Conservation (phyloP, 306 rosid genomes). For the Prunus mume region DNA sequence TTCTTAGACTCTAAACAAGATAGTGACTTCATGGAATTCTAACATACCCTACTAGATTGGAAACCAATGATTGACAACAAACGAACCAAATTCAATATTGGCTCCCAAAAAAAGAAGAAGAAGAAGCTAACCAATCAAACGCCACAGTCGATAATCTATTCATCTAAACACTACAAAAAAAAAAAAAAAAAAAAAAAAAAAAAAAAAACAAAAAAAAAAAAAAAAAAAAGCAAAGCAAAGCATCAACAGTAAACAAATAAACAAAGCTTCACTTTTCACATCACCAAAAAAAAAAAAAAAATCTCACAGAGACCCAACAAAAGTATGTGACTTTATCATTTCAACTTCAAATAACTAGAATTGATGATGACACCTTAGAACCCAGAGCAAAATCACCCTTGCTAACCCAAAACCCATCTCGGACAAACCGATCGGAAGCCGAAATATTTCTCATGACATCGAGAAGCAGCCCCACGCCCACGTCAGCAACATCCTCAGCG, state of each 20-base stretch:
- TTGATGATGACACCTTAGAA: conserved; percentile 28
- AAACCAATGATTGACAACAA: not conserved
- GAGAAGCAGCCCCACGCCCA: conserved; percentile 46
- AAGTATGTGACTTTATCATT: too few species aligned
- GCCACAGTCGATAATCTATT: too few species aligned
- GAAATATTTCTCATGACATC: conserved; percentile 45
- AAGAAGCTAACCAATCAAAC: too few species aligned
- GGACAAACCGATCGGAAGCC: conserved; percentile 25
- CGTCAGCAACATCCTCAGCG: conserved; percentile 51
- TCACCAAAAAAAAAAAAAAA: too few species aligned
- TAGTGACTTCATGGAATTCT: not conserved
- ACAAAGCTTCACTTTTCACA: too few species aligned
- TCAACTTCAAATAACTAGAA: too few species aligned
- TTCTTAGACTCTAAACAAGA: not conserved
- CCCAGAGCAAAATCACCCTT: conserved; percentile 31
- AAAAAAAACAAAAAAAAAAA: too few species aligned
- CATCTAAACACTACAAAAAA: too few species aligned
- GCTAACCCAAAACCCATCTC: conserved; percentile 11
- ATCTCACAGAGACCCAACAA: too few species aligned
- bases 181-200: too few species aligned
- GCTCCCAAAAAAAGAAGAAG: not conserved
- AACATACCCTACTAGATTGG: not conserved
- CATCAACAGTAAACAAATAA: too few species aligned
- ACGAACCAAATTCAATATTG: not conserved
- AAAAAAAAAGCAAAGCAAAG: too few species aligned